Conservation (phyloP, 257 asterid genomes). For the Rehmannia glutinosa region DNA sequence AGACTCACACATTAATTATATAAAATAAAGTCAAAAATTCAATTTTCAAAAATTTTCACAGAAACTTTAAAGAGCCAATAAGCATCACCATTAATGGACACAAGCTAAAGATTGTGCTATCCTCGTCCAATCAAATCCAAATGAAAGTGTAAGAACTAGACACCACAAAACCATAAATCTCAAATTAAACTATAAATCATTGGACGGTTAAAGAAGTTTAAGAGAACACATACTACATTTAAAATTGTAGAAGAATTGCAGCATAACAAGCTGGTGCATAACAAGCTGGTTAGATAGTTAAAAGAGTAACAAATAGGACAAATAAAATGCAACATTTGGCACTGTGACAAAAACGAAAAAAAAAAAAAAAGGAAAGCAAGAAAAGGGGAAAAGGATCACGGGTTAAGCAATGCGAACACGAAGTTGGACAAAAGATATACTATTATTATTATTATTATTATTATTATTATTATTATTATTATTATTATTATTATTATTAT, state of each 20-base stretch:
- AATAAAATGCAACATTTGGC: neutral
- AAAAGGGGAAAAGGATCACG: neutral
- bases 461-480: no score
- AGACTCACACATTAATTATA: no score
- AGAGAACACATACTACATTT: neutral
- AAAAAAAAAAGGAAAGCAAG: no score
- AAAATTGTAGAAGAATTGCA: neutral
- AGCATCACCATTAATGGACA: neutral
- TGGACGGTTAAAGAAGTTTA: neutral
- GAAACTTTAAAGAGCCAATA: neutral
- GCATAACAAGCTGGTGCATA: no score
- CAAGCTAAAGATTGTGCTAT: neutral
- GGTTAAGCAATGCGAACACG: no score
- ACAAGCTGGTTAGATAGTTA: neutral
- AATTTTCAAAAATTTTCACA: neutral
- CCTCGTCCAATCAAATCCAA: neutral
- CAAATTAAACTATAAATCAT: neutral
- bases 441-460: no score
- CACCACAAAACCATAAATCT: neutral
- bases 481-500: no score
- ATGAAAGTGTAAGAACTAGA: neutral
- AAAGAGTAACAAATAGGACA: neutral
- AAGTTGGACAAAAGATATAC: no score
- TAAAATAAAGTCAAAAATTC: no score
- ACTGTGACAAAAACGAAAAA: neutral